A percentile compares a stretch with the other conserved stretches of the same genome.
phyloP scores from a whole-genome alignment of 441 rosid genomes.

The Gossypium lobatum region DNA sequence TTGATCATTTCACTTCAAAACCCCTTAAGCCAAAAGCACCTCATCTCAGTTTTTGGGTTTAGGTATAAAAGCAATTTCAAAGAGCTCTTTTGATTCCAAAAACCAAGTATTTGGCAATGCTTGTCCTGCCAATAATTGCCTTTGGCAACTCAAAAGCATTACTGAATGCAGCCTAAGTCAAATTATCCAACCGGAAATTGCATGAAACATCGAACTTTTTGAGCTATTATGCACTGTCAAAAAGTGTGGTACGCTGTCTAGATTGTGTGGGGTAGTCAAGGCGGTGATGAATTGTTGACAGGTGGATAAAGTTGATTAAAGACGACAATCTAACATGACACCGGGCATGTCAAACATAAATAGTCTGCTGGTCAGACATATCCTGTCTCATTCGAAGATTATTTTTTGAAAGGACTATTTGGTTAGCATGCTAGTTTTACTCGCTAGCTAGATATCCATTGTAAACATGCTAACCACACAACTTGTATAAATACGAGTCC shows the following conservation, averaged over 20 bases:
- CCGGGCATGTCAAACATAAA: neutral
- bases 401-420: neutral
- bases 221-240: neutral
- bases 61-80: no score
- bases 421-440: neutral
- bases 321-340: neutral
- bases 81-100: no score
- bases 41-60: no score
- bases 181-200: neutral
- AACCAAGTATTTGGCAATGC: no score
- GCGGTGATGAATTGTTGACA: neutral
- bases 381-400: neutral
- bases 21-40: no score
- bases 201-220: neutral
- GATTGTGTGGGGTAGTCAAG: neutral
- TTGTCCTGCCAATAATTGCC: no score
- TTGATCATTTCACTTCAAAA: no score
- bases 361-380: neutral
- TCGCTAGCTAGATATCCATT: neutral
- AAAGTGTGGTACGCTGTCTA: neutral
- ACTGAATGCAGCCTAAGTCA: no score
- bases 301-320: neutral
- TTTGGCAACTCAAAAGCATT: no score
- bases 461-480: neutral
- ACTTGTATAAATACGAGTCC: neutral